Evolutionary conservation across 306 rosid species (phyloP), one percentile per base, ranked within the genome.

Genomic region (Erythrophleum fordii): DNA sequence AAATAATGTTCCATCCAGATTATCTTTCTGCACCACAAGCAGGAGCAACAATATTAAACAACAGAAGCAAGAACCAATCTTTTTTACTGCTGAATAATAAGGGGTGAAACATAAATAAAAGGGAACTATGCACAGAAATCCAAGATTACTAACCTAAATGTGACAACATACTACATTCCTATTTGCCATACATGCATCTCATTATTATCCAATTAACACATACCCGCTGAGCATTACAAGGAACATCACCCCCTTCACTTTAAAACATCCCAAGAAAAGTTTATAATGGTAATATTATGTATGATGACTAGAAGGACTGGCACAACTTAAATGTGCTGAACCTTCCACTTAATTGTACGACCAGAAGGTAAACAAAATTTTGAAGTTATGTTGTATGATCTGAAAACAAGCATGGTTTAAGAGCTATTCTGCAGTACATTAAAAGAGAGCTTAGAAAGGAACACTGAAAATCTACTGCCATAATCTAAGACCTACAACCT

Each of bases 11-110:
- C 49, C 77, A 55, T 83, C 84, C 46, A 39, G 39, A 74, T 46
- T 45, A 81, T 81, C 83, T 71, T 83, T 83, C 87, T 86, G 90
- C 85, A 68, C 60, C 65, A 77, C 64, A 77, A 77, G 18, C 44
- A 81, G 45, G 13, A 77, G 37, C 59, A 68, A 67, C 45, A 58
- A 29, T 5, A 46, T 64, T 34, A 86, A 77, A 72, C 58, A 76
- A n/a, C 48, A 61, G 44, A 75, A 39, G 45, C 13, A 79, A 75
- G 58, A 49, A 0, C 23, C 61, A 52, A 53, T 11, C 28, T 44
- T 45, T 49, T 49, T 16, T 14, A 22, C 41, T 11, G 67, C 42
- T 70, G 16, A 64, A 34, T 69, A 18, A 68, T 13, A 20, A 69
- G 18, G 55, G 20, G 48, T 45, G 51, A 52, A 53, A 44, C 26